Conservation (phyloP, 768 basidiomycete species). For the Suillus spraguei region DNA sequence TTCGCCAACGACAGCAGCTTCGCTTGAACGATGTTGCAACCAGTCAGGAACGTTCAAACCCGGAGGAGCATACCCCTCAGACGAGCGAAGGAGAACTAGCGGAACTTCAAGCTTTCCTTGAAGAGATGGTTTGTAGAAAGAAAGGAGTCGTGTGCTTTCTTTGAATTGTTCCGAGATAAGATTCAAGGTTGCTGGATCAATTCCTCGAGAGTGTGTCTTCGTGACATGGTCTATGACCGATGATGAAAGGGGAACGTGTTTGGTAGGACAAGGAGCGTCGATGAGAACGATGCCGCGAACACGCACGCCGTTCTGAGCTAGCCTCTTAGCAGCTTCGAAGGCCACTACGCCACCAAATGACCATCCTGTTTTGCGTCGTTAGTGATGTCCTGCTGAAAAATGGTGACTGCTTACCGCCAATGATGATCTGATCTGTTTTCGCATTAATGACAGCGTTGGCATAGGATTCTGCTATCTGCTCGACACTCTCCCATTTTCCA, state of each 20-base stretch:
- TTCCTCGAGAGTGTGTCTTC: conserved; percentile 30
- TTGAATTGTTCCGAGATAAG: conserved; percentile 52
- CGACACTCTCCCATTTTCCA: conserved; percentile 48
- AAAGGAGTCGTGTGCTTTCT: conserved; percentile 50
- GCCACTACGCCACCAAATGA: conserved; percentile 79
- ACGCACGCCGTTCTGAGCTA: conserved; percentile 38
- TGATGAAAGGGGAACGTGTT: conserved; percentile 54
- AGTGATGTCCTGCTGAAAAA: conserved; percentile 15
- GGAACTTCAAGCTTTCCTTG: conserved; percentile 30
- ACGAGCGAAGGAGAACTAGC: conserved; percentile 56
- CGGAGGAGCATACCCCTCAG: conserved; percentile 43
- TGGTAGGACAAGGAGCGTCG: conserved; percentile 62
- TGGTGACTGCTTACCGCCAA: conserved; percentile 22
- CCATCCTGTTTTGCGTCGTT: conserved; percentile 53
- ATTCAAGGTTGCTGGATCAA: conserved; percentile 32
- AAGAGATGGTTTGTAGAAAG: conserved; percentile 42
- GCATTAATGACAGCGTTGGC: conserved; percentile 24
- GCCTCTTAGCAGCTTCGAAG: conserved; percentile 60
- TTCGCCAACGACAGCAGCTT: conserved; percentile 32
- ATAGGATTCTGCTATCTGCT: conserved; percentile 57
- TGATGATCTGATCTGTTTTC: background rate
- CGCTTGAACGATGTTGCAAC: conserved; percentile 50
- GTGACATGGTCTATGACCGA: conserved; percentile 50
- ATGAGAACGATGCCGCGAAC: conserved; percentile 66
- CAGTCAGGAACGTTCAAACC: conserved; percentile 46